Evolutionary conservation across 2,329 filamentous ascomycete species (phyloP).

Genomic region (Chaetomiaceae sp.): DNA sequence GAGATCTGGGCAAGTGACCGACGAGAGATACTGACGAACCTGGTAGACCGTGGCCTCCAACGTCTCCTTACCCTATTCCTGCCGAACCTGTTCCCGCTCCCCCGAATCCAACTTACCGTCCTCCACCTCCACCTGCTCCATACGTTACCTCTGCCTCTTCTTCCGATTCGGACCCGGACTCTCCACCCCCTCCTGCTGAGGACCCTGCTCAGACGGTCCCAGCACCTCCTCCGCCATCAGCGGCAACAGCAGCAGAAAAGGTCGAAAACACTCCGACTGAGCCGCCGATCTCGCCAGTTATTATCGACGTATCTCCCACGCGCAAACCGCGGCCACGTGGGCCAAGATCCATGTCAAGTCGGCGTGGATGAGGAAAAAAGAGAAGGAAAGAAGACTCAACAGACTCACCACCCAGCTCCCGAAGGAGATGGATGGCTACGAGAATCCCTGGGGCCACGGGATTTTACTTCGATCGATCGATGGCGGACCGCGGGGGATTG

Average conservation of each 20-base stretch:
- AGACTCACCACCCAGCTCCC: no score
- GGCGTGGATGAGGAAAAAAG: no score
- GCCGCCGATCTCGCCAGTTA: neutral
- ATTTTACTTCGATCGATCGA: no score
- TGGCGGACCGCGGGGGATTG: no score
- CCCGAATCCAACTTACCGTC: no score
- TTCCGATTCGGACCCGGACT: neutral
- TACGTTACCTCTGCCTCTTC: neutral
- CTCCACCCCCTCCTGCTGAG: neutral
- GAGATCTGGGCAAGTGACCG: neutral
- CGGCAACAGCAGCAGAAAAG: neutral
- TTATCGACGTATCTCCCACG: neutral
- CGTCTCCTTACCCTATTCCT: neutral
- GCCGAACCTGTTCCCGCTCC: neutral
- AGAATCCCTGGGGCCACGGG: no score
- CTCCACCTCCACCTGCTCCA: neutral
- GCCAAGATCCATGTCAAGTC: neutral
- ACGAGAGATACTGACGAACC: neutral
- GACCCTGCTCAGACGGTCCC: neutral
- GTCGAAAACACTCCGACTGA: neutral
- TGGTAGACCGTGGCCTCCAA: neutral
- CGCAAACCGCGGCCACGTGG: neutral
- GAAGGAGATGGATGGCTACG: no score
- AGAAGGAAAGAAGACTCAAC: no score
- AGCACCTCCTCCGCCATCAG: neutral